Percentiles rank a stretch among this genome's conserved stretches.
Conservation (phyloP, 78 protist species). For the Protostelium mycophagum region DNA sequence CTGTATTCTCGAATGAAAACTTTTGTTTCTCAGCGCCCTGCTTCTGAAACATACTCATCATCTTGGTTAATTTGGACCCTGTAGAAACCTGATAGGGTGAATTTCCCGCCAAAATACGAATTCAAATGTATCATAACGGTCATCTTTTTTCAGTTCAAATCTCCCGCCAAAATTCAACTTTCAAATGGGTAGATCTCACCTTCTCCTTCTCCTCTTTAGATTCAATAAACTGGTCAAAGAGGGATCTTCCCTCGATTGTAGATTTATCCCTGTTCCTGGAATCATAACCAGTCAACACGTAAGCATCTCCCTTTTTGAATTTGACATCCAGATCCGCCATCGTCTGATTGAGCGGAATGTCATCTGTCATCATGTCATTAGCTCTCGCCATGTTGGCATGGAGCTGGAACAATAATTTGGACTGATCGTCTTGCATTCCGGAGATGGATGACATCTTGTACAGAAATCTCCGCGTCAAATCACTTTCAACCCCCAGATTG, state of each 20-base stretch:
- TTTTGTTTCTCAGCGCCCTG: not conserved
- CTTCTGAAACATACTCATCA: not conserved
- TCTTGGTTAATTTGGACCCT: not conserved
- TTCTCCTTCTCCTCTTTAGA: not conserved
- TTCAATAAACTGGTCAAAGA: not conserved
- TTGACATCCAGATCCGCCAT: not conserved
- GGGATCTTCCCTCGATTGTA: not conserved
- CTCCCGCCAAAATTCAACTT: not conserved
- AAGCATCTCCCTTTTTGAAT: slow-evolving; percentile 20
- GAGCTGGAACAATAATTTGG: slow-evolving; percentile 53
- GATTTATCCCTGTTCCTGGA: not conserved
- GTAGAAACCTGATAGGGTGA: no score
- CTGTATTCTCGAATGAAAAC: slow-evolving; percentile 17
- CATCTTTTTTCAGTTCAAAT: not conserved
- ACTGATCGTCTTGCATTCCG: slow-evolving; percentile 25
- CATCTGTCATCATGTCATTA: slow-evolving; percentile 17
- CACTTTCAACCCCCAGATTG: slow-evolving; percentile 31
- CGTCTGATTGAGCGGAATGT: not conserved
- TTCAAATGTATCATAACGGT: no score
- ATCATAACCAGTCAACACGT: slow-evolving; percentile 13
- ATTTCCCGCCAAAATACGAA: no score
- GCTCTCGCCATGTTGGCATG: slow-evolving; percentile 47
- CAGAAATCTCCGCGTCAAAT: slow-evolving; percentile 37
- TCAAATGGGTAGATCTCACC: no score
- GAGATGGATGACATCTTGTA: slow-evolving; percentile 44